Conservation (phyloP, 1,284 basidiomycete species). For the Austroboletus olivaceoglutinosus region DNA sequence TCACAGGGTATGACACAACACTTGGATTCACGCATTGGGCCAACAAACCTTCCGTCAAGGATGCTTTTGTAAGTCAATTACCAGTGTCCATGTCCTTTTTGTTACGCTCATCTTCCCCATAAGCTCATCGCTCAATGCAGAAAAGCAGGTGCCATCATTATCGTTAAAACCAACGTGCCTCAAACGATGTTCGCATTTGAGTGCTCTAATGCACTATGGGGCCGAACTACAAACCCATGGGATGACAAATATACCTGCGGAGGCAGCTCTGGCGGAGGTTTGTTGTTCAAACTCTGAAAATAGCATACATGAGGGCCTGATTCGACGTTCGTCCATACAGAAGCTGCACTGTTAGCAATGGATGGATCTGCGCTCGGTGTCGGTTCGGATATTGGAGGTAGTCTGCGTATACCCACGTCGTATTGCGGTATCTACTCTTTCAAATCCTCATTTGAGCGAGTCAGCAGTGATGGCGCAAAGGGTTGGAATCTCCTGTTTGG, state of each 20-base stretch:
- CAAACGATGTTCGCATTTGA: slow-evolving; percentile 88
- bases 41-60: slow-evolving; percentile 52
- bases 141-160: slow-evolving; percentile 51
- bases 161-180: slow-evolving; percentile 76
- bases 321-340: slow-evolving; percentile 28
- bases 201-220: slow-evolving; percentile 83
- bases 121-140: slow-evolving; percentile 46
- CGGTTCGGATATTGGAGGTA: slow-evolving; percentile 78
- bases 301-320: neutral
- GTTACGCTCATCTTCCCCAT: neutral
- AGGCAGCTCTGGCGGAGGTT: slow-evolving; percentile 71
- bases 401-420: slow-evolving; percentile 73
- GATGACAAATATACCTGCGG: slow-evolving; percentile 64
- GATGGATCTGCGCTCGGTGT: slow-evolving; percentile 77
- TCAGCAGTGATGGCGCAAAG: slow-evolving; percentile 49
- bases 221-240: slow-evolving; percentile 72
- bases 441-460: slow-evolving; percentile 64
- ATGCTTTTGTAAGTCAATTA: slow-evolving; percentile 54
- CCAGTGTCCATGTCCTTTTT: neutral
- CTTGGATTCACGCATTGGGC: slow-evolving; percentile 74
- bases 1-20: slow-evolving; percentile 64
- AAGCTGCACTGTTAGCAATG: slow-evolving; percentile 71
- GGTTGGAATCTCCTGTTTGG: slow-evolving; percentile 20
- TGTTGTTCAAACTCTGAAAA: neutral
- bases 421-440: slow-evolving; percentile 82